Base-by-base conservation (phyloP, 768 basidiomycete species). In the Hydnomerulius pinastri region DNA sequence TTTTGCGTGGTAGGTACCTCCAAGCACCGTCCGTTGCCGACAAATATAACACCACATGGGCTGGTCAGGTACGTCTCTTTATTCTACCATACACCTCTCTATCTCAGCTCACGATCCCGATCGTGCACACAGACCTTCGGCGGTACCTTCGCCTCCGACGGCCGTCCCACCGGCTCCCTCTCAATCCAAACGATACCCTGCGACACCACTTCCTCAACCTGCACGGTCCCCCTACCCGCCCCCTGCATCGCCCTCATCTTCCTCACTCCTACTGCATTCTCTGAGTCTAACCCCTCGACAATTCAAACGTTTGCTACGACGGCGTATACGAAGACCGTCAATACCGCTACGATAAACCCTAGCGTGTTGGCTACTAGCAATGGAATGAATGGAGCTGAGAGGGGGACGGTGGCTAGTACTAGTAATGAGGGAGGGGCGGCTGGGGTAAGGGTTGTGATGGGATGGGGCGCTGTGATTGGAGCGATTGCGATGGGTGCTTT, bases 31-130 rank as follows among this genome's bases (percentile, higher is more conserved):
- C 66, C 4, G 73, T 77, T 1, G 57, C 71, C 0, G 72, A 75
- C 57, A 74, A 78, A 55, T 63, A 62, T 48, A 72, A 77, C 54
- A 76, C 79, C 57, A 76, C 73, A 5, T 80, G 77, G 77, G 77
- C 75, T 0, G 73, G 72, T 11, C 78, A 79, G 65, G 74, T 75
- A 38, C 15, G n/a, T 50, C 9, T 4, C 20, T 13, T 36, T 6
- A 18, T 12, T 28, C 21, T n/a, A 17, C 20, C 3, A 38, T 24
- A 10, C 18, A 11, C 6, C 2, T 42, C 23, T 6, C 23, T 13
- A n/a, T 12, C 28, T 23, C n/a, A 2, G 24, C 32, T 47, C 2
- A 48, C 39, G n/a, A 33, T 30, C 18, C 18, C 29, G 13, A 12
- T 47, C 11, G 6, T 20, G 21, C 13, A n/a, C 24, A 8, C 32